Base-by-base conservation (phyloP, 768 basidiomycete genomes). In the Symmetrospora coprosmae region DNA sequence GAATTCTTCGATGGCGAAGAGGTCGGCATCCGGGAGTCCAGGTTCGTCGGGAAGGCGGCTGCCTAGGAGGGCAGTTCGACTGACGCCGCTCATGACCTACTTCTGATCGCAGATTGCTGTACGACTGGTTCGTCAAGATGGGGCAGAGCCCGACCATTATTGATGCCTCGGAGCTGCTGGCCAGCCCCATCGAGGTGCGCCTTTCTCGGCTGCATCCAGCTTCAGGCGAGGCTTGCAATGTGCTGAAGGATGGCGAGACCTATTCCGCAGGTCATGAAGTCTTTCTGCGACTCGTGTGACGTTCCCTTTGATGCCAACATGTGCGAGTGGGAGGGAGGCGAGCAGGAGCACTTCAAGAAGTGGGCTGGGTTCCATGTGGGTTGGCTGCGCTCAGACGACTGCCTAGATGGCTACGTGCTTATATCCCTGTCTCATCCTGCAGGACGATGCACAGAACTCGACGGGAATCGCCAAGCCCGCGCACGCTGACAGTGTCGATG, bases 1-100 rank as follows among this genome's bases (percentile, higher is more conserved):
- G 65, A 70, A 25, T 68, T 62, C 28, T 70, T 67, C 21, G 68
- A 69, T 38, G 51, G 56, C 2, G 30, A 47, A 25, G 69, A 70
- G 41, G 68, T 66, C 39, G 69, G 69, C 9, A 64, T 69, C 51
- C 30, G 34, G 14, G 69, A 70, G 47, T 34, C 63, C 64, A 16
- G 4, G 21, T 38, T 23, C 66, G 62, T 66, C 62, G 21, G 64
- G 66, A 30, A 43, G 17, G 8, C 40, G n/a, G n/a, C n/a, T n/a
- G n/a, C n/a, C n/a, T n/a, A n/a, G n/a, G n/a, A n/a, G n/a, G n/a
- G n/a, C n/a, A n/a, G n/a, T n/a, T n/a, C n/a, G n/a, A n/a, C n/a
- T n/a, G n/a, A n/a, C n/a, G n/a, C n/a, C n/a, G n/a, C n/a, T n/a
- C n/a, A n/a, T 17, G 17, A 47, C 23, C 25, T 47, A 21, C 13